Evolutionary conservation across 257 asterid genomes (phyloP).

Genomic region (Osmanthus fragrans): DNA sequence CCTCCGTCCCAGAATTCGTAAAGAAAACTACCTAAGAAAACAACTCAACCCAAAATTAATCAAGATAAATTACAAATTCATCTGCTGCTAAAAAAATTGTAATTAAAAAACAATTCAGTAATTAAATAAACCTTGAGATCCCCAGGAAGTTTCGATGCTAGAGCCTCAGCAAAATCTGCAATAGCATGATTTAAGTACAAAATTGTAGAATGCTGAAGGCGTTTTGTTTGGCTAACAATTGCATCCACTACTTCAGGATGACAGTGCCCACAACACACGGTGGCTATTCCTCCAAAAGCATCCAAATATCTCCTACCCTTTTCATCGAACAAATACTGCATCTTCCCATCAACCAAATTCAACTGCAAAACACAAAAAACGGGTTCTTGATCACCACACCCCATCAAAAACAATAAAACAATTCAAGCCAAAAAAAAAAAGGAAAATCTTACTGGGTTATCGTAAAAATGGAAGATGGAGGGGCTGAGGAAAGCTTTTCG

Average conservation of each 20-base stretch:
- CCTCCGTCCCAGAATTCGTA: conserved; percentile 97
- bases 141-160: conserved; percentile 74
- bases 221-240: conserved; percentile 65
- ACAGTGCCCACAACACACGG: conserved; percentile 89
- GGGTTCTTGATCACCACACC: neutral
- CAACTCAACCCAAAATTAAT: neutral
- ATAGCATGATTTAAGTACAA: conserved; percentile 74
- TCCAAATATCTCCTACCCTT: conserved; percentile 81
- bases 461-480: conserved; percentile 75
- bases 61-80: neutral
- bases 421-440: neutral
- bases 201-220: conserved; percentile 86
- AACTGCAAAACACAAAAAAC: conserved; percentile 39
- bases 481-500: conserved; percentile 76
- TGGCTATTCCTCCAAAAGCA: conserved; percentile 92
- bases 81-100: neutral
- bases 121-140: conserved; percentile 74
- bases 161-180: conserved; percentile 89
- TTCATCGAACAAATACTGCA: conserved; percentile 87
- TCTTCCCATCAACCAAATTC: conserved; percentile 88
- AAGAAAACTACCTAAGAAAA: conserved; percentile 73
- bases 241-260: conserved; percentile 93
- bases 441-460: conserved; percentile 52
- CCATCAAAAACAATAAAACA: neutral
- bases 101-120: neutral